Evolutionary conservation across 441 rosid genomes (phyloP).

Genomic region (Pelargonium cotyledonis): DNA sequence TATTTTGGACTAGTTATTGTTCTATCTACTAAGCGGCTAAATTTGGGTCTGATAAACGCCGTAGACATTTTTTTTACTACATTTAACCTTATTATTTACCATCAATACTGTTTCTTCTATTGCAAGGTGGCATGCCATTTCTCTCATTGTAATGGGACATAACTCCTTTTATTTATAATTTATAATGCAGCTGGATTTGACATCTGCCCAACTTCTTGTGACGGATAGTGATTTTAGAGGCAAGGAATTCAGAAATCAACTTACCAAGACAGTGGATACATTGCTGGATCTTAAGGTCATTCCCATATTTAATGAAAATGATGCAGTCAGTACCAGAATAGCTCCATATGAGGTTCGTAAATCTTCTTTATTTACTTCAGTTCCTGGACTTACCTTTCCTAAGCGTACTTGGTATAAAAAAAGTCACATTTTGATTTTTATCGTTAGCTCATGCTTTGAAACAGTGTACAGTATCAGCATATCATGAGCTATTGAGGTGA

Average conservation of each 20-base stretch:
- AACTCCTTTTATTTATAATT: background rate
- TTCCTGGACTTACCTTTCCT: background rate
- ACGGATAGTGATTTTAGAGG: conserved; percentile 86
- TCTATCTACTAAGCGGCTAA: background rate
- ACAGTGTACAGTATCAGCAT: background rate
- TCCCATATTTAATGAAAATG: conserved; percentile 96
- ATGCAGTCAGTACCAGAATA: conserved; percentile 91
- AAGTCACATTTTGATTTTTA: background rate
- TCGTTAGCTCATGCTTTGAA: background rate
- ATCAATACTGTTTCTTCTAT: background rate
- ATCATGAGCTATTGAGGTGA: background rate
- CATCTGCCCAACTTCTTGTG: conserved; percentile 92
- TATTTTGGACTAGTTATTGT: conserved; percentile 20
- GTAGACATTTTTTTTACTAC: background rate
- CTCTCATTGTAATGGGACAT: background rate
- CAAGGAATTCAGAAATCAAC: conserved; percentile 72
- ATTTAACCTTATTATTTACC: background rate
- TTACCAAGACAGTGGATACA: conserved; percentile 66
- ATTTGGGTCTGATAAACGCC: background rate
- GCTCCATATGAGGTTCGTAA: conserved; percentile 86
- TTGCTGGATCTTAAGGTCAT: conserved; percentile 59
- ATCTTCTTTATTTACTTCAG: conserved; percentile 16
- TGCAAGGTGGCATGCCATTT: background rate
- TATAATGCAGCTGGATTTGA: conserved; percentile 71
- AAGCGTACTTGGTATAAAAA: background rate